Evolutionary conservation across 805 yeast genomes (phyloP).

Genomic region (Saccharomyces jurei): DNA sequence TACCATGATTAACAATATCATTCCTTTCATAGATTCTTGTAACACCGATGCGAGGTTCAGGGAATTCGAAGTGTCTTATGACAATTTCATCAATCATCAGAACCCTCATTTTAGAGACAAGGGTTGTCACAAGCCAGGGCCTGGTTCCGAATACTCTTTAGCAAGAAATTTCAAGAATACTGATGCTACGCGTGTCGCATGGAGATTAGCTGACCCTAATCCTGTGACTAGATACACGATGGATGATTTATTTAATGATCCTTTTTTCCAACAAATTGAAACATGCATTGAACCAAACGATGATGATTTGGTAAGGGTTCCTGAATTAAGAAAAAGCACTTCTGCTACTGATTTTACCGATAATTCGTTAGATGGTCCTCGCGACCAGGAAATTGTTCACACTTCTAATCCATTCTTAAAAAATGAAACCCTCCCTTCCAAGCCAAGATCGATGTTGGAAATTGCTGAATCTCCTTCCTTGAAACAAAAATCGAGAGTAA

Average conservation of each 20-base stretch:
- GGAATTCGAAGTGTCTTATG: constrained; percentile 47
- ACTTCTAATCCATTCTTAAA: constrained; percentile 9
- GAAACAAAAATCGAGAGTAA: not conserved
- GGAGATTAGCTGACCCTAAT: constrained; percentile 67
- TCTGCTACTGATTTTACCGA: constrained; percentile 8
- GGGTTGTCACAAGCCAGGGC: constrained; percentile 44
- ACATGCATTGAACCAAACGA: constrained; percentile 38
- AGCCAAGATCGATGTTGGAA: constrained; percentile 23
- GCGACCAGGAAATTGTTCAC: constrained; percentile 2
- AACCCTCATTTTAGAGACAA: constrained; percentile 43
- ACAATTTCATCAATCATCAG: constrained; percentile 29
- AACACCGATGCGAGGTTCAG: constrained; percentile 43
- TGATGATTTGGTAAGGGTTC: constrained; percentile 16
- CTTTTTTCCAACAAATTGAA: constrained; percentile 54
- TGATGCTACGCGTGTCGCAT: constrained; percentile 61
- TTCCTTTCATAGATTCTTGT: constrained; percentile 53
- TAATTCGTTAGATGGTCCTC: not conserved
- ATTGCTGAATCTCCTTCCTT: constrained; percentile 15
- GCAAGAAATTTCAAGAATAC: constrained; percentile 53
- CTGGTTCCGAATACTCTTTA: constrained; percentile 66
- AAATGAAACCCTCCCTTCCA: constrained; percentile 3
- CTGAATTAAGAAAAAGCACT: constrained; percentile 21
- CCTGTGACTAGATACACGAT: constrained; percentile 46
- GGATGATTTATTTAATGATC: constrained; percentile 48
- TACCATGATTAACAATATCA: constrained; percentile 48